Base-by-base conservation (phyloP, 192 early-diverging fungal genomes). In the Entophlyctis luteolus region DNA sequence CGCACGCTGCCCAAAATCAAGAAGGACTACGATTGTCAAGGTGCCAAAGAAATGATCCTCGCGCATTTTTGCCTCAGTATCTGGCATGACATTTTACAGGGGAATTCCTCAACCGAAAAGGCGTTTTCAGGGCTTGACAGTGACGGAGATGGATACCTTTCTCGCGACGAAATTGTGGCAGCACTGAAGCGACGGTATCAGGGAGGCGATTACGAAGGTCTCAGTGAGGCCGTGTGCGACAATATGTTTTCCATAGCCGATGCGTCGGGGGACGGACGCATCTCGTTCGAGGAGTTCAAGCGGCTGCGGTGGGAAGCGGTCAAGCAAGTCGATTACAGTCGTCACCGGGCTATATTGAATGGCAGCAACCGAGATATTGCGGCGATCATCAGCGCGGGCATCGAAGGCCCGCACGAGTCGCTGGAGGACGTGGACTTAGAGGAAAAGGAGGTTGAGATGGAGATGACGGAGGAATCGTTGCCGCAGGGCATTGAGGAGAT, bases 191-290 rank as follows among this genome's bases (percentile, higher is more conserved):
- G 45, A n/a, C 60, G 49, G 22, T 63, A 32, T 48, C 22, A 63
- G 23, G 60, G 60, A 31, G 60, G 49, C 39, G 8, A 39, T n/a
- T n/a, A n/a, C n/a, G 14, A 18, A 10, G 31, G 4, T 22, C 32
- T 63, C 16, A 49, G 46, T n/a, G 20, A 25, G 3, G 60, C 33
- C 23, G 60, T 63, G 2, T 18, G 36, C 0, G 60, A 63, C 27
- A 63, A 63, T 45, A 10, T 63, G 60, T 63, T 49, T 48, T 4
- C 45, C 20, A 49, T 63, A 48, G 60, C 60, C 3, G 60, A 63
- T 23, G 27, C n/a, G 4, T 12, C 4, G 28, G 60, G 60, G n/a
- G 47, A 47, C 32, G 60, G 60, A 4, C 33, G 20, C 20, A 63
- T 63, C 23, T n/a, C 45, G 0, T 48, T 27, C 18, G 46, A 46